Evolutionary conservation across 352 stramenopile species (phyloP).

Genomic region (Phytophthora sp.): DNA sequence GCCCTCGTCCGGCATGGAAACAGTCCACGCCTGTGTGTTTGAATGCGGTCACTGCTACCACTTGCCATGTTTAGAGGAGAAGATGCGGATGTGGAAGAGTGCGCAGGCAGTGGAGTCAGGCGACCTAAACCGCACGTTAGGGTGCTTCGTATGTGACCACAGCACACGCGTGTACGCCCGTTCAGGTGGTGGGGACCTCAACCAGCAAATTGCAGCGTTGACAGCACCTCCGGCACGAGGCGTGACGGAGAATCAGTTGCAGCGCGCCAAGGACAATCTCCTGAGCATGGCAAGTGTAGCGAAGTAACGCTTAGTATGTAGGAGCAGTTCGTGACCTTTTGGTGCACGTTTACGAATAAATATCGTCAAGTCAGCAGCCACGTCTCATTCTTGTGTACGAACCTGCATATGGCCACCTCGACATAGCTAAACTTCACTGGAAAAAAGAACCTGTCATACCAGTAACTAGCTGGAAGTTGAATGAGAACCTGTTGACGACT

Average conservation of each 20-base stretch:
- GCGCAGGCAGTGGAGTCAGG: slow-evolving; percentile 52
- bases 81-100: slow-evolving; percentile 90
- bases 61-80: slow-evolving; percentile 79
- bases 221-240: slow-evolving; percentile 45
- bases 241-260: slow-evolving; percentile 73
- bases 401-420: not conserved
- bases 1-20: slow-evolving; percentile 52
- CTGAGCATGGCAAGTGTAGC: slow-evolving; percentile 32
- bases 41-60: slow-evolving; percentile 88
- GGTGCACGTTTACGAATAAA: slow-evolving; percentile 3
- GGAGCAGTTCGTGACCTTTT: not conserved
- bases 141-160: slow-evolving; percentile 88
- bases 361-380: not conserved
- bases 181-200: slow-evolving; percentile 42
- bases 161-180: slow-evolving; percentile 65
- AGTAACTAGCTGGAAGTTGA: not conserved
- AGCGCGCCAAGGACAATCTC: slow-evolving; percentile 74
- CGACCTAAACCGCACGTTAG: slow-evolving; percentile 55
- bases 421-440: not conserved
- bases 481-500: not conserved
- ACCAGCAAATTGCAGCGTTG: slow-evolving; percentile 48
- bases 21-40: slow-evolving; percentile 75
- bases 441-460: not conserved
- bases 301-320: slow-evolving; percentile 11
- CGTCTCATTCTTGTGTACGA: too few species aligned